These are phyloP conservation scores for Filosporella fistucella DNA, from an alignment of 495 filamentous ascomycete species.

Conservation along the genomic window DNA sequence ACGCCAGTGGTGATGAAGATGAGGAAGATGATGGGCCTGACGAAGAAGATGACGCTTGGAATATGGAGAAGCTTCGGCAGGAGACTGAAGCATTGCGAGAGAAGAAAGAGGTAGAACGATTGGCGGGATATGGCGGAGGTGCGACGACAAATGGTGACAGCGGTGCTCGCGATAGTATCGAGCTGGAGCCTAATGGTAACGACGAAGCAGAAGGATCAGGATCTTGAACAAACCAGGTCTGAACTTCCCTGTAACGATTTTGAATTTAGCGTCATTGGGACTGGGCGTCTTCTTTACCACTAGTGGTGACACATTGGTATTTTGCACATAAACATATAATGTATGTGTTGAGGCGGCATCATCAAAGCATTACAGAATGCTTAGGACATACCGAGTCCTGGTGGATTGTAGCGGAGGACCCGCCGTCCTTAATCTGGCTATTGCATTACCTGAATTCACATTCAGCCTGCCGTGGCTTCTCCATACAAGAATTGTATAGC, in stretches of 20 bases:
- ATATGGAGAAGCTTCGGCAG: slow-evolving; percentile 68
- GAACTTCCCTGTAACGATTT: slow-evolving; percentile 3
- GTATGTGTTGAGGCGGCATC: not conserved
- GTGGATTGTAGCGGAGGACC: too few relatives aligned
- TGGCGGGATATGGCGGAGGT: slow-evolving; percentile 30
- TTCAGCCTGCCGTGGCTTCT: too few relatives aligned
- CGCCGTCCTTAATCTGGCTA: not conserved
- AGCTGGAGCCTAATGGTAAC: slow-evolving; percentile 21
- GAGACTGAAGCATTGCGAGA: slow-evolving; percentile 65
- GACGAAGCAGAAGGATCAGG: slow-evolving; percentile 15
- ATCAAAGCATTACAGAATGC: not conserved
- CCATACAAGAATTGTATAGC: too few relatives aligned
- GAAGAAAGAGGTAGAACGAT: slow-evolving; percentile 57
- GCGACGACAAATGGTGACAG: slow-evolving; percentile 20
- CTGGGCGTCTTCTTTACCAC: not conserved
- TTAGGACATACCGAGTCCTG: not conserved
- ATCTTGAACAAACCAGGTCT: slow-evolving; percentile 11
- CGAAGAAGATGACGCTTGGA: slow-evolving; percentile 63
- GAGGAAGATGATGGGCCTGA: slow-evolving; percentile 51
- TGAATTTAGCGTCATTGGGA: slow-evolving; percentile 22
- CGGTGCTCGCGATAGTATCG: slow-evolving; percentile 16
- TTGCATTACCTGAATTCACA: not conserved
- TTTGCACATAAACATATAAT: not conserved
- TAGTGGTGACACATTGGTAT: not conserved
- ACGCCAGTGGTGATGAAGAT: slow-evolving; percentile 60